phyloP scores from a whole-genome alignment of 2,329 filamentous ascomycete species.

The Bimuria novae-zelandiae region DNA sequence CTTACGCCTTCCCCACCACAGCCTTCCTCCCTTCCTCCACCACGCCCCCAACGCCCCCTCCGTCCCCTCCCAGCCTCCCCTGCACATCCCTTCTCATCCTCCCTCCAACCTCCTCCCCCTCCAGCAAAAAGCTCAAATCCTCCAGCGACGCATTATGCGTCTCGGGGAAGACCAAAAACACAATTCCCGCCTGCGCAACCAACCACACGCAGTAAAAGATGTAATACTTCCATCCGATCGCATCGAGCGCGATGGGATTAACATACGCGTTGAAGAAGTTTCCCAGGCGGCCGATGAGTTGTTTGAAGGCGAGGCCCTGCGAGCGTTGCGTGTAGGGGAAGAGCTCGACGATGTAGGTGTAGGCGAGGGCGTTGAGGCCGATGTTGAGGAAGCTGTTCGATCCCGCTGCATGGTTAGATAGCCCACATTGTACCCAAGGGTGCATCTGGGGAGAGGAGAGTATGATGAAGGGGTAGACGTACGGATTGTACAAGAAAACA shows the following conservation, averaged over 20 bases:
- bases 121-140: not conserved
- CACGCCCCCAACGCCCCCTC: not conserved
- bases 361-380: not conserved
- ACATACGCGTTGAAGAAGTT: constrained; percentile 2
- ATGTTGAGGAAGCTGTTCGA: not conserved
- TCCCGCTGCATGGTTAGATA: no score
- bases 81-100: not conserved
- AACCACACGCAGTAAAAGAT: not conserved
- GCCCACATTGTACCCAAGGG: no score
- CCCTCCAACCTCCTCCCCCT: not conserved
- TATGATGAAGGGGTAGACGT: not conserved
- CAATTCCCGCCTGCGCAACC: not conserved
- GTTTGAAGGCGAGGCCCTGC: not conserved
- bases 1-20: no score
- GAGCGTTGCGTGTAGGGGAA: constrained; percentile 3
- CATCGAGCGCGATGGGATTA: not conserved
- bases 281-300: not conserved
- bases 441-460: not conserved
- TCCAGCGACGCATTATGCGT: not conserved
- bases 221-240: constrained; percentile 1
- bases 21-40: not conserved
- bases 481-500: constrained; percentile 1
- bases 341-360: constrained; percentile 1
- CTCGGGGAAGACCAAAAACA: not conserved
- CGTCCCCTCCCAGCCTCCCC: not conserved